phyloP scores from a whole-genome alignment of 2,329 filamentous ascomycete genomes.

The Graphiopsis chlorocephala region DNA sequence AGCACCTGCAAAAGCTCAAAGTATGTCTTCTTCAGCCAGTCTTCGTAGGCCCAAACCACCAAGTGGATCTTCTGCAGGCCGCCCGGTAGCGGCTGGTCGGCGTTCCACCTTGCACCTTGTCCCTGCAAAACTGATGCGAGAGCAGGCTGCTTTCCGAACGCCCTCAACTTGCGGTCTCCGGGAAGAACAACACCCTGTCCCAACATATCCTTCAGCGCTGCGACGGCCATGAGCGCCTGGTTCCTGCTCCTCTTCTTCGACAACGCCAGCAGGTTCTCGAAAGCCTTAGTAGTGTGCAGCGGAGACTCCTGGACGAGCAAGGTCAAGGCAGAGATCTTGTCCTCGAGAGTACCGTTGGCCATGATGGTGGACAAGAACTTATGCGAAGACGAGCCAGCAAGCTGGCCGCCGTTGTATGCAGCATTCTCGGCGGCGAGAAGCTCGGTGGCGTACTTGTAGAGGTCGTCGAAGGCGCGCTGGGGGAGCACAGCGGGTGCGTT shows the following conservation, averaged over 20 bases:
- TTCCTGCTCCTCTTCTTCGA: constrained; percentile 92
- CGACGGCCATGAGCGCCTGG: constrained; percentile 87
- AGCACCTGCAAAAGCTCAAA: constrained; percentile 90
- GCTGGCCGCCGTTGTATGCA: constrained; percentile 67
- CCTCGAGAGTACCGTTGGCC: constrained; percentile 90
- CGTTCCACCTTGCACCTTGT: constrained; percentile 61
- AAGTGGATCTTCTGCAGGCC: constrained; percentile 73
- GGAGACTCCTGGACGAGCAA: constrained; percentile 94
- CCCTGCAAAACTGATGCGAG: constrained; percentile 70
- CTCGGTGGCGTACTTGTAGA: constrained; percentile 68
- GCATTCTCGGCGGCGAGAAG: constrained; percentile 76
- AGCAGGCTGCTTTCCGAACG: constrained; percentile 76
- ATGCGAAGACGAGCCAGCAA: constrained; percentile 79
- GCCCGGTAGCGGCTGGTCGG: constrained; percentile 68
- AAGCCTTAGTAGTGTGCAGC: constrained; percentile 83
- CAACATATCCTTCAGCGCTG: constrained; percentile 89
- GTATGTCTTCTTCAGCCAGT: constrained; percentile 91
- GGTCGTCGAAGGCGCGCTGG: constrained; percentile 53
- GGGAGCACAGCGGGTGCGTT: constrained; percentile 29
- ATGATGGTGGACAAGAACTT: constrained; percentile 98
- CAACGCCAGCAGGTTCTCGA: constrained; percentile 77
- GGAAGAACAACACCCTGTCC: constrained; percentile 85
- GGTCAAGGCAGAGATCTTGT: constrained; percentile 94
- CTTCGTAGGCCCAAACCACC: constrained; percentile 86
- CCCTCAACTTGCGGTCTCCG: constrained; percentile 72